Evolutionary conservation across 768 basidiomycete genomes (phyloP).

Genomic region (Boletus vinaceobasis): DNA sequence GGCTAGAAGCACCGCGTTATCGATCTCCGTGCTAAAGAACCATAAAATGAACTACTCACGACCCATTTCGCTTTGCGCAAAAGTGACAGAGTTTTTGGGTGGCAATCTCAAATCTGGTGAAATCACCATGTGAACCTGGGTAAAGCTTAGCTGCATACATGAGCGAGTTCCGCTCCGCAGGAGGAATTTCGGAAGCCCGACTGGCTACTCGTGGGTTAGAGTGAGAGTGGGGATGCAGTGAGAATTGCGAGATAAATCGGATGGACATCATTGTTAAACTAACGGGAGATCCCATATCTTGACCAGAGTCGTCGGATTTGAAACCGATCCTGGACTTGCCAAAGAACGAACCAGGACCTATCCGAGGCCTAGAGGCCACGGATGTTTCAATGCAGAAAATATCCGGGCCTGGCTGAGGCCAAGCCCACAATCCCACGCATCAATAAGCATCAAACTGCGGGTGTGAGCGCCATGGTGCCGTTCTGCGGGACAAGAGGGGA

Average conservation of each 20-base stretch:
- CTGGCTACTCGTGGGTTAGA: conserved; percentile 9
- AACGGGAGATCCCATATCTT: background rate
- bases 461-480: background rate
- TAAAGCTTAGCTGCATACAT: background rate
- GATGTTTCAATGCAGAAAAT: background rate
- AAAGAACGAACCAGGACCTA: background rate
- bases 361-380: background rate
- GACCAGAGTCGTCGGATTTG: background rate
- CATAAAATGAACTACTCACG: conserved; percentile 4
- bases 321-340: background rate
- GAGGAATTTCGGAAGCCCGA: conserved; percentile 1
- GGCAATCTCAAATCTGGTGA: conserved; percentile 7
- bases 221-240: background rate
- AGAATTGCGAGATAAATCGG: background rate
- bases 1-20: conserved; percentile 1
- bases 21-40: conserved; percentile 10
- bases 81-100: conserved; percentile 6
- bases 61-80: conserved; percentile 3
- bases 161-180: background rate
- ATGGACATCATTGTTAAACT: background rate
- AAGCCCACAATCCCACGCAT: background rate
- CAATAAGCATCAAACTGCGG: background rate
- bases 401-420: background rate
- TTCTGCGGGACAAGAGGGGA: background rate
- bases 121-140: conserved; percentile 3